phyloP scores from a whole-genome alignment of 208 protist genomes.

The Novymonas esmeraldas region DNA sequence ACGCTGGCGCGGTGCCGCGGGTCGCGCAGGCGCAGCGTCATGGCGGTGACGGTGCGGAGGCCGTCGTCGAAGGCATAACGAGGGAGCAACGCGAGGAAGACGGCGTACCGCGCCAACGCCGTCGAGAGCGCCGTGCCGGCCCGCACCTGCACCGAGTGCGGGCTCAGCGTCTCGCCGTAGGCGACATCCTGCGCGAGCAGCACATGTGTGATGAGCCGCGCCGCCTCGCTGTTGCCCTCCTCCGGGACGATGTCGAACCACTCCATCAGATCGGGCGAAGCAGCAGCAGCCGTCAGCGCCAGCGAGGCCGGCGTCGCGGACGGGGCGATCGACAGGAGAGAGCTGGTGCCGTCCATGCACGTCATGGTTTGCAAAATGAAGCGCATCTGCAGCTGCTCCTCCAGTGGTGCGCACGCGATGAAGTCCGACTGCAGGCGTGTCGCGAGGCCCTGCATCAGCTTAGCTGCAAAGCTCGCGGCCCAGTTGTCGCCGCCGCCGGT shows the following conservation, averaged over 20 bases:
- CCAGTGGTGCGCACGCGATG: constrained; percentile 40
- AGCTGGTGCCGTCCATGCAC: constrained; percentile 16
- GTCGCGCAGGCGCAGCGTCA: constrained; percentile 56
- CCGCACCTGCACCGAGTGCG: constrained; percentile 57
- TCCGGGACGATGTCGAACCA: constrained; percentile 56
- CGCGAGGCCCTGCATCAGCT: constrained; percentile 48
- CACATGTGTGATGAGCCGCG: constrained; percentile 64
- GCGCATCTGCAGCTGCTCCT: constrained; percentile 81
- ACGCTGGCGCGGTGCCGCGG: constrained; percentile 56
- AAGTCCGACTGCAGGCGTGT: constrained; percentile 43
- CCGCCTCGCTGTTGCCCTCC: constrained; percentile 38
- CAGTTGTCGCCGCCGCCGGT: constrained; percentile 59
- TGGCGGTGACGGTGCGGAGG: constrained; percentile 50
- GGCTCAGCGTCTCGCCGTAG: constrained; percentile 59
- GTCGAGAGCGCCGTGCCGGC: constrained; percentile 42
- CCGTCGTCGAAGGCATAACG: constrained; percentile 51
- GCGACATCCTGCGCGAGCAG: constrained; percentile 65
- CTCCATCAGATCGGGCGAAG: constrained; percentile 9
- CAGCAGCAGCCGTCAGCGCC: not conserved
- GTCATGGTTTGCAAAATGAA: constrained; percentile 73
- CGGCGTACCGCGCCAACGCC: constrained; percentile 50
- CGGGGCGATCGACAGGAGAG: not conserved
- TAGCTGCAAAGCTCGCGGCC: constrained; percentile 39
- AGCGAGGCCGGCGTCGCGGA: not conserved
- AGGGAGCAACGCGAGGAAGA: constrained; percentile 56